Percentiles rank a stretch among this genome's conserved stretches.
These are phyloP conservation scores for Papiliotrema nemorosa DNA, from an alignment of 1,284 basidiomycete species.

Conservation along the genomic window DNA sequence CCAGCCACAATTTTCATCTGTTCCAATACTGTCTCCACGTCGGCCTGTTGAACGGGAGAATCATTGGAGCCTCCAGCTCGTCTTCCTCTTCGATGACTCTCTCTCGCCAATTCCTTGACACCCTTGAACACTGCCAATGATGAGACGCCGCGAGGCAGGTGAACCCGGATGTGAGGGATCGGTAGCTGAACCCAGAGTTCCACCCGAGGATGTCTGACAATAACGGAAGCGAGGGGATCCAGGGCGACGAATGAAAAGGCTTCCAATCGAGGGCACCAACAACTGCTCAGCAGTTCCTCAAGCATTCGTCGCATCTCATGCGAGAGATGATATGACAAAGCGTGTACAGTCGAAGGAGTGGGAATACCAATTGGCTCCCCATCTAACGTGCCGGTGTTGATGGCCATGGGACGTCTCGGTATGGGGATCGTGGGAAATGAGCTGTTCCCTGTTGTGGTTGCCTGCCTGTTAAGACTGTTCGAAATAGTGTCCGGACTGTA, in stretches of 20 bases:
- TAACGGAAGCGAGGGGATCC: slow-evolving; percentile 26
- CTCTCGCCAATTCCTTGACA: slow-evolving; percentile 13
- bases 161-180: slow-evolving; percentile 28
- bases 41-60: not conserved
- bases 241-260: slow-evolving; percentile 26
- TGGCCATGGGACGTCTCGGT: no score
- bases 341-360: no score
- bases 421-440: no score
- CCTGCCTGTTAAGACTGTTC: no score
- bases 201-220: slow-evolving; percentile 19
- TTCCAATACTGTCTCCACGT: not conserved
- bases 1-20: slow-evolving; percentile 18
- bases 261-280: slow-evolving; percentile 22
- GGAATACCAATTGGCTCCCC: no score
- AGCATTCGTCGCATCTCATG: slow-evolving; percentile 16
- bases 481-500: no score
- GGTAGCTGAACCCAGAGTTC: slow-evolving; percentile 23
- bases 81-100: slow-evolving; percentile 7
- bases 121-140: slow-evolving; percentile 29
- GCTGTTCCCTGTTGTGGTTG: no score
- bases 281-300: slow-evolving; percentile 10
- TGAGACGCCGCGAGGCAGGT: slow-evolving; percentile 23
- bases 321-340: slow-evolving; percentile 8
- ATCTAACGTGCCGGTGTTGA: no score
- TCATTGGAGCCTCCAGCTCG: not conserved